These are phyloP conservation scores for Lumnitzera racemosa DNA, from an alignment of 345 rosid species.

Conservation along the genomic window DNA sequence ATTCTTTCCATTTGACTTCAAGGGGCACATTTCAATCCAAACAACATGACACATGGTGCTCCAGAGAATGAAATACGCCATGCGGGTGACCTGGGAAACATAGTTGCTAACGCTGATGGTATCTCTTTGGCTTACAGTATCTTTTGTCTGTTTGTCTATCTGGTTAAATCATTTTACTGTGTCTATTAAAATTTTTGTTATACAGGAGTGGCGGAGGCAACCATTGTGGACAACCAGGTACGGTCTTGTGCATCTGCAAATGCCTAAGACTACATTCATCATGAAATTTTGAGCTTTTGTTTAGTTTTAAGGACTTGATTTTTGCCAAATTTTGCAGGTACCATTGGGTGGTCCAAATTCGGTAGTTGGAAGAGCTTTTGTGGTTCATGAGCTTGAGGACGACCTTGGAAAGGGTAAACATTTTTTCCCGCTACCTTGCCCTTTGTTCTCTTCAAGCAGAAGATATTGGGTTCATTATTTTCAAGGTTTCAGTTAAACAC, in stretches of 20 bases:
- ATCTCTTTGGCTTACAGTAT: conserved; percentile 5
- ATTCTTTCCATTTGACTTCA: conserved; percentile 1
- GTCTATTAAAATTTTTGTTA: conserved; percentile 1
- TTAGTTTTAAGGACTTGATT: neutral
- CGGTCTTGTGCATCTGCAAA: conserved; percentile 3
- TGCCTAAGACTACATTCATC: neutral
- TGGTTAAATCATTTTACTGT: too few relatives aligned
- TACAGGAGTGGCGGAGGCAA: conserved; percentile 90
- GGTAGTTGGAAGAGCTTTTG: conserved; percentile 90
- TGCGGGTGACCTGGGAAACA: conserved; percentile 99
- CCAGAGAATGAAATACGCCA: conserved; percentile 89
- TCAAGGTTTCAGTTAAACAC: too few relatives aligned
- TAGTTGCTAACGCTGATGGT: conserved; percentile 88
- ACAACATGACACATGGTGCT: conserved; percentile 84
- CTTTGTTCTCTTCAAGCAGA: neutral
- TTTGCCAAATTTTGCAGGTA: conserved; percentile 38
- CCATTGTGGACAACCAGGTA: conserved; percentile 77
- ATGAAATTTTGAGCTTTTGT: neutral
- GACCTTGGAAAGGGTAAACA: conserved; percentile 87
- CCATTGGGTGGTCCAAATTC: conserved; percentile 69
- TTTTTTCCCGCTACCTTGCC: neutral
- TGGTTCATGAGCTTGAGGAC: conserved; percentile 94
- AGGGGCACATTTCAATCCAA: conserved; percentile 97
- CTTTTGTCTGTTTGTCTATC: conserved; percentile 1
- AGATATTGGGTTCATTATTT: too few relatives aligned